Base-by-base conservation (phyloP, 2,329 filamentous ascomycete species). In the Penicillium sp. region DNA sequence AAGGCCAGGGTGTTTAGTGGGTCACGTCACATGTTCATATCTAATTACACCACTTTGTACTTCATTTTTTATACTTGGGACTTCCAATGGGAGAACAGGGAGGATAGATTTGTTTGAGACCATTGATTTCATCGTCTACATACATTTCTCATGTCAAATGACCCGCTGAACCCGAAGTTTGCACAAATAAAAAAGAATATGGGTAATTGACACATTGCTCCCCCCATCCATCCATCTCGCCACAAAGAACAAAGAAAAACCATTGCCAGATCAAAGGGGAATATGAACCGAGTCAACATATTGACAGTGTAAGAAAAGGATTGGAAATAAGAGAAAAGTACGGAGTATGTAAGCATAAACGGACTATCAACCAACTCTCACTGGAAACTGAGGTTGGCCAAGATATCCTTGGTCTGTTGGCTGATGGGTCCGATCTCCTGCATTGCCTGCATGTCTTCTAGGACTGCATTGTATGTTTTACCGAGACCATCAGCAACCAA, bases 381-480 rank as follows among this genome's bases (percentile, higher is more conserved):
- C 40, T 57, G 42, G 47, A 59, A 63, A 26, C 56, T 59, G 40
- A 61, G 51, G 27, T 58, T 53, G 18, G 59, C 63, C 55, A 72
- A 52, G 56, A 70, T 65, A 14, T 68, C 64, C 60, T 66, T 67
- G 34, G 70, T 70, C 51, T 64, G 60, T 47, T 73, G 70, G 48
- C 71, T 73, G 58, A 69, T 70, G 13, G 65, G 63, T 11, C 63
- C 66, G 46, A 74, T 67, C 47, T 70, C 70, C 55, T 76, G 72
- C 56, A 86, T 83, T 59, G 84, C 80, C 23, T 73, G 72, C 78
- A 88, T 87, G 29, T 81, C 80, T 6, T 61, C 58, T 57, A 87
- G 81, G 3, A 77, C 78, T 29, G 86, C 84, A 63, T 95, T 92
- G 71, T 96, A 96, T 4, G 89, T 84, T 14, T 81, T 78, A 39